phyloP scores from a whole-genome alignment of 352 stramenopile genomes.

The Ophiocytium majus region DNA sequence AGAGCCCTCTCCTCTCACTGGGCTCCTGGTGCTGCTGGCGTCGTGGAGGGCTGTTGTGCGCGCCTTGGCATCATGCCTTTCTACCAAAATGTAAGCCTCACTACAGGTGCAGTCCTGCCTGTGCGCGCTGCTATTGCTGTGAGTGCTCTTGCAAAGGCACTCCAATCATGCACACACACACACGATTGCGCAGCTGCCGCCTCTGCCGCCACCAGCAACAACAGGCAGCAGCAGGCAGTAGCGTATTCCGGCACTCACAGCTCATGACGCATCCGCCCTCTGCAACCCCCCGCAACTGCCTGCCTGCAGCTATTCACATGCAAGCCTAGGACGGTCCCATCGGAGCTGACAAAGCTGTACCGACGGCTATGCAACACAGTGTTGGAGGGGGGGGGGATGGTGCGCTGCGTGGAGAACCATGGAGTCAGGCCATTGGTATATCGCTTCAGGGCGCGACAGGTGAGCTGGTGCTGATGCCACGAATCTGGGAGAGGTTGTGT shows the following conservation, averaged over 20 bases:
- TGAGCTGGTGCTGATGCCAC: background rate
- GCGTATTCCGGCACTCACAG: background rate
- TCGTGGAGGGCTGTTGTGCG: background rate
- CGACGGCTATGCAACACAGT: slow-evolving; percentile 23
- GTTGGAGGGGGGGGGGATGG: slow-evolving; percentile 12
- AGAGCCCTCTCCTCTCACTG: background rate
- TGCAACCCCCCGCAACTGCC: background rate
- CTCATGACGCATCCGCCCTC: too few species aligned
- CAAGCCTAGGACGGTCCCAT: background rate
- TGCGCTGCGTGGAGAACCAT: slow-evolving; percentile 27
- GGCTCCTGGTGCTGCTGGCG: background rate
- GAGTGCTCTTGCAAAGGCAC: background rate
- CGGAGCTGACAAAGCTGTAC: slow-evolving; percentile 10
- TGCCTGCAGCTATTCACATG: slow-evolving; percentile 14
- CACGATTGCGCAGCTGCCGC: too few species aligned
- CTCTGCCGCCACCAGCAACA: too few species aligned
- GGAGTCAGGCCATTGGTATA: slow-evolving; percentile 3
- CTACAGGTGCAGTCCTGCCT: background rate
- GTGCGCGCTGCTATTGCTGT: background rate
- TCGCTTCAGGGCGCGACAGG: background rate
- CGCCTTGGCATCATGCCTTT: background rate
- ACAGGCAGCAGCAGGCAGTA: too few species aligned
- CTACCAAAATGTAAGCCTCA: background rate
- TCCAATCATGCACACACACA: background rate
- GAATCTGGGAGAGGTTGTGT: background rate